A percentile compares a stretch with the other conserved stretches of the same genome.
phyloP scores from a whole-genome alignment of 2,329 filamentous ascomycete genomes.

The Neonectria ditissima region DNA sequence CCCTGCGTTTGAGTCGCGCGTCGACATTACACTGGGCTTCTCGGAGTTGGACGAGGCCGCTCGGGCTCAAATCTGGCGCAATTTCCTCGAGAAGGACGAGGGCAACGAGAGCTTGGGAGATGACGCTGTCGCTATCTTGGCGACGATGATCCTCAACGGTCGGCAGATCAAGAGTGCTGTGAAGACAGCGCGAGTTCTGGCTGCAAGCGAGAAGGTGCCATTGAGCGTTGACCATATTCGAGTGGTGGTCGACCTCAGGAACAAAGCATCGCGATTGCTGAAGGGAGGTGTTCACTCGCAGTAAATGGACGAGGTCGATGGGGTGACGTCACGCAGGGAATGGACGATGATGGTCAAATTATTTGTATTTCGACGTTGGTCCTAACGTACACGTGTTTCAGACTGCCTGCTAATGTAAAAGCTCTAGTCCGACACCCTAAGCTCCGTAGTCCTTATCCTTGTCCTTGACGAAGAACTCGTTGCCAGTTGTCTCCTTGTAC shows the following conservation, averaged over 20 bases:
- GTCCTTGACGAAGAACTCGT: slow-evolving; percentile 76
- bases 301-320: neutral
- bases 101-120: neutral
- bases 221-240: slow-evolving; percentile 18
- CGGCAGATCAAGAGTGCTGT: slow-evolving; percentile 34
- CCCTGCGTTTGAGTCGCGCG: slow-evolving; percentile 56
- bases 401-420: neutral
- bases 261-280: neutral
- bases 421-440: neutral
- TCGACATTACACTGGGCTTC: slow-evolving; percentile 55
- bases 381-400: neutral
- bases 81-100: neutral
- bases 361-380: neutral
- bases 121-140: neutral
- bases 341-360: neutral
- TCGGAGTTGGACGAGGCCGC: slow-evolving; percentile 37
- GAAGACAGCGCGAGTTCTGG: slow-evolving; percentile 26
- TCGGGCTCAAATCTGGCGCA: slow-evolving; percentile 40
- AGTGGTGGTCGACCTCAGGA: slow-evolving; percentile 17
- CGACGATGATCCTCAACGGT: slow-evolving; percentile 26
- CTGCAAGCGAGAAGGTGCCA: neutral
- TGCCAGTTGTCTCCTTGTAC: slow-evolving; percentile 78
- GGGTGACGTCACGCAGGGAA: neutral
- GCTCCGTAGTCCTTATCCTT: slow-evolving; percentile 63
- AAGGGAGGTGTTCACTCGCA: neutral